phyloP scores from a whole-genome alignment of 345 rosid species.

The Clausena lansium region DNA sequence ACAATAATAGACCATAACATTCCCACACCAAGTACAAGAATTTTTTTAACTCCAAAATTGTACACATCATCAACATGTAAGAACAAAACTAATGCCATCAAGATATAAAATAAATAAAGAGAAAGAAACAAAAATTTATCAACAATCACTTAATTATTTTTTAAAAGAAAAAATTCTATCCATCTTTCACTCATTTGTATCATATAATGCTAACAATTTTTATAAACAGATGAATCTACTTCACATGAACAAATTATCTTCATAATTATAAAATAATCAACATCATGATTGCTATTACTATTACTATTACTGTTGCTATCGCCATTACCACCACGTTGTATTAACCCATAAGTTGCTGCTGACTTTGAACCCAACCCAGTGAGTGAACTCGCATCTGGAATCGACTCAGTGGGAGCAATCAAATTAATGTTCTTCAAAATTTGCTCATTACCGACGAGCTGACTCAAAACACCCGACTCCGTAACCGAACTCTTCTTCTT shows the following conservation, averaged over 20 bases:
- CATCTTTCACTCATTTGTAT: background rate
- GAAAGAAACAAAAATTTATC: background rate
- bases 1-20: background rate
- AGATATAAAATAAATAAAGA: background rate
- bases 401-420: constrained; percentile 43
- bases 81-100: background rate
- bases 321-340: constrained; percentile 31
- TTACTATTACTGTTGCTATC: constrained; percentile 18
- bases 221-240: constrained; percentile 61
- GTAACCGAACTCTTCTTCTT: constrained; percentile 48
- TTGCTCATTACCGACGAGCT: constrained; percentile 56
- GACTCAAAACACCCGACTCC: constrained; percentile 63
- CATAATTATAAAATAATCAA: constrained; percentile 39
- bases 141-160: background rate
- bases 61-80: background rate
- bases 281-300: constrained; percentile 20
- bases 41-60: background rate
- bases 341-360: constrained; percentile 23
- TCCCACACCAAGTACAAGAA: background rate
- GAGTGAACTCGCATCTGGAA: constrained; percentile 51
- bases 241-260: constrained; percentile 63
- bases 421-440: constrained; percentile 45
- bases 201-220: constrained; percentile 46
- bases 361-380: constrained; percentile 27
- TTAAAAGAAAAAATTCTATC: constrained; percentile 4